These are phyloP conservation scores for Erysimum cheiranthoides DNA, from an alignment of 345 rosid species.

Conservation along the genomic window DNA sequence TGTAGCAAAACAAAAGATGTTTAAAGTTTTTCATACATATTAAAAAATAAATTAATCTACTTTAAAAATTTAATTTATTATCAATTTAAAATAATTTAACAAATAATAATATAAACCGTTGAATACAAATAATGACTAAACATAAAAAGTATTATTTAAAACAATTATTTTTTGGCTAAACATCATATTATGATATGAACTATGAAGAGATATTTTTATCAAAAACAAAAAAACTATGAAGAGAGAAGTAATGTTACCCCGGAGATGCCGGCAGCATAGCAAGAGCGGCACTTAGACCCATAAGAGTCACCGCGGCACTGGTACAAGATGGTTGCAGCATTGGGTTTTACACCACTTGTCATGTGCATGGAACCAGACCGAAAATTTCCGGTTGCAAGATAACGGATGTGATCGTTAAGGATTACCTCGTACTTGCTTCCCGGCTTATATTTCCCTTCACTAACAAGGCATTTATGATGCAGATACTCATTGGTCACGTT, in stretches of 20 bases:
- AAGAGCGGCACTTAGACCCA: neutral
- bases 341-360: neutral
- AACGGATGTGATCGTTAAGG: neutral
- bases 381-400: neutral
- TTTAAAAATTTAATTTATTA: too few species aligned
- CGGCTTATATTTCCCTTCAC: neutral
- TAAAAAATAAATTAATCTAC: too few species aligned
- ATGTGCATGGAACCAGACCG: neutral
- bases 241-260: neutral
- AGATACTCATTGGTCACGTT: neutral
- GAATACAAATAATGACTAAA: neutral
- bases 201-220: too few species aligned
- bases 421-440: neutral
- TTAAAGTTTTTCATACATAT: too few species aligned
- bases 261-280: neutral
- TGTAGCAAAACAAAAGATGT: too few species aligned
- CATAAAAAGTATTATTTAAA: too few species aligned
- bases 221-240: too few species aligned
- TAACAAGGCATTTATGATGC: neutral
- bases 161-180: neutral
- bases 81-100: too few species aligned
- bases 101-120: too few species aligned
- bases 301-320: slow-evolving; percentile 12
- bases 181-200: neutral
- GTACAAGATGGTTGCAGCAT: neutral